Evolutionary conservation across 768 basidiomycete species (phyloP).

Genomic region (Mycena epipterygia): DNA sequence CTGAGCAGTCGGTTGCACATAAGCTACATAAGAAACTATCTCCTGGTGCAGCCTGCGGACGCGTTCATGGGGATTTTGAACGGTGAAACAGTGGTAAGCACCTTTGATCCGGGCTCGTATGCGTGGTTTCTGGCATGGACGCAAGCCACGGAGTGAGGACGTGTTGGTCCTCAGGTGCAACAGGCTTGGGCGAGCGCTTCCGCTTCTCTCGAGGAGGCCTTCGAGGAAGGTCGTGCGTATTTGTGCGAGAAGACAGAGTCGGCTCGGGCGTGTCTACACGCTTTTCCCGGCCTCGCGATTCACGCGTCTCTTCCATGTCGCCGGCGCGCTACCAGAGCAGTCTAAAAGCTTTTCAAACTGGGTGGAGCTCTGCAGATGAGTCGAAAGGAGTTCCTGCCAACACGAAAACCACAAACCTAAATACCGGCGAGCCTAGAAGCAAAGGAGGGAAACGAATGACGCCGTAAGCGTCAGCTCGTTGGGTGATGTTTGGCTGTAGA

Average conservation of each 20-base stretch:
- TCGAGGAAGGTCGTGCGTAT: conserved; percentile 3
- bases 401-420: too few species aligned
- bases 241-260: not conserved
- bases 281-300: conserved; percentile 2
- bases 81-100: not conserved
- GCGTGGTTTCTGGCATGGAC: not conserved
- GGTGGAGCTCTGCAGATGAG: too few species aligned
- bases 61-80: not conserved
- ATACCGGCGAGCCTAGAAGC: too few species aligned
- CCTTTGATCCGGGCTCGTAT: conserved; percentile 24
- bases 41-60: conserved; percentile 71
- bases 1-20: conserved; percentile 64
- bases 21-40: conserved; percentile 68
- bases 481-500: too few species aligned
- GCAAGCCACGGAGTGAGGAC: conserved; percentile 33
- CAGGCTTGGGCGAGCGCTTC: conserved; percentile 30
- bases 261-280: not conserved
- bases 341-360: too few species aligned
- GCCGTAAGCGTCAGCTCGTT: too few species aligned
- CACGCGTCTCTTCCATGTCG: conserved; percentile 7
- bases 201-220: conserved; percentile 28
- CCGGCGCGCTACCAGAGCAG: not conserved
- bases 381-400: too few species aligned
- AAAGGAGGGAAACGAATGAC: too few species aligned
- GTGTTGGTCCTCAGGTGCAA: conserved; percentile 21